Evolutionary conservation across 495 filamentous ascomycete genomes (phyloP), one percentile per base, ranked within the genome.

Genomic region (Wilcoxina mikolae): DNA sequence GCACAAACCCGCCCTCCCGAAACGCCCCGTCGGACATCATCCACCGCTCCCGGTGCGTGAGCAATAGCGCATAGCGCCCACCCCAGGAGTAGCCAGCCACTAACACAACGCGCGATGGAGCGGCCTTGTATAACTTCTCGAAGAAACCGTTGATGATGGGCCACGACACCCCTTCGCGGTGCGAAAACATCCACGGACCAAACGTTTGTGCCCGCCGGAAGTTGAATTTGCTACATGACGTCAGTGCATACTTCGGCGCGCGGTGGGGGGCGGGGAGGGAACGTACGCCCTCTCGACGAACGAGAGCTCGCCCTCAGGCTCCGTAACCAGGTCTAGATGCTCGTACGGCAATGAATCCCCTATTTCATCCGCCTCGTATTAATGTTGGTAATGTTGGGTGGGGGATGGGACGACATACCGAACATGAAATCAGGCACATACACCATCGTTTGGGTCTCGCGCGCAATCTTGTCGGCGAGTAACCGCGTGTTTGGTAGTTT

Each of bases 41-140:
- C 65, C 64, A 54, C 49, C 48, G 54, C 31, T 45, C 49, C 10
- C 68, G 68, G 28, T 70, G 65, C 3, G 70, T 68, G 4, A 79
- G 67, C 17, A 67, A 55, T 3, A 75, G 55, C 0, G 70, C 61
- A 55, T 77, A 70, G 53, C 72, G 73, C 2, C 77, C 79, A 29
- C 78, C 78, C 78, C 76, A 81, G 62, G 78, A 80, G 60, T 76
- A 81, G 0, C 79, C 79, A 0, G 76, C 73, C 0, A 68, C 69
- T 26, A 72, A 74, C 43, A 81, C 48, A 31, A 63, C 64, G 3
- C 58, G 53, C 61, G 61, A 47, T 56, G 54, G 33, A 28, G 67
- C 64, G 15, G 66, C 60, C 44, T 64, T 57, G 53, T 76, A 73
- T 0, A 79, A 50, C 1, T 67, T 55, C 53, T 62, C 49, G 59